Conservation (phyloP, 306 rosid species). For the Fragaria nilgerrensis region DNA sequence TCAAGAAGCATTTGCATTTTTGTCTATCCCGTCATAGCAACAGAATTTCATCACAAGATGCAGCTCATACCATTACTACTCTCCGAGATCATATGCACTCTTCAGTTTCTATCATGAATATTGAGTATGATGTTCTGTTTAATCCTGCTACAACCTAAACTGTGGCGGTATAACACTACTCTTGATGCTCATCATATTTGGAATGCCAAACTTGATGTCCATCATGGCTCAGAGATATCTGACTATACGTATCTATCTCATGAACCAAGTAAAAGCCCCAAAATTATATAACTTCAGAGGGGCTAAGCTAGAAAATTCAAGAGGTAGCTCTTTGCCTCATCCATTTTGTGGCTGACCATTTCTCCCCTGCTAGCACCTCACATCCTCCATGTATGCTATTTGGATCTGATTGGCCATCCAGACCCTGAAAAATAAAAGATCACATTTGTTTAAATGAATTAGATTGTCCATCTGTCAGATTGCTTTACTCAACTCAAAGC, state of each 20-base stretch:
- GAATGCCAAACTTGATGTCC: constrained; percentile 2
- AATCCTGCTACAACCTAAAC: not conserved
- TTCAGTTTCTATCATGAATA: not conserved
- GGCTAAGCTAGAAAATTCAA: not conserved
- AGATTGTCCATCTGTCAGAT: too few relatives aligned
- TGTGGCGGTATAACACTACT: constrained; percentile 6
- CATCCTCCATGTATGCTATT: constrained; percentile 60
- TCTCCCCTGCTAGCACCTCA: constrained; percentile 50
- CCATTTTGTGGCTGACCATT: constrained; percentile 71
- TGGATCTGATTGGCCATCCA: constrained; percentile 54
- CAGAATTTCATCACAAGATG: not conserved
- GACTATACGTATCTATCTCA: not conserved
- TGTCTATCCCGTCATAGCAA: not conserved
- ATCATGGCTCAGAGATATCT: constrained; percentile 1
- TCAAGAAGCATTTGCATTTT: not conserved
- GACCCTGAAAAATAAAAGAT: constrained; percentile 27
- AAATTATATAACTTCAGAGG: not conserved
- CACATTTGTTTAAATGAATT: too few relatives aligned
- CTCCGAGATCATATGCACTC: not conserved
- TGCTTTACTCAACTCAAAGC: not conserved
- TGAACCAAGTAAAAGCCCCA: not conserved
- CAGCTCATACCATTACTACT: not conserved
- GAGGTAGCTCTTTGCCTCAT: constrained; percentile 48
- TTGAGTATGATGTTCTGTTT: not conserved
- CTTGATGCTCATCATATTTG: not conserved